These are phyloP conservation scores for Graphiopsis chlorocephala DNA, from an alignment of 2,329 filamentous ascomycete genomes.

Conservation along the genomic window DNA sequence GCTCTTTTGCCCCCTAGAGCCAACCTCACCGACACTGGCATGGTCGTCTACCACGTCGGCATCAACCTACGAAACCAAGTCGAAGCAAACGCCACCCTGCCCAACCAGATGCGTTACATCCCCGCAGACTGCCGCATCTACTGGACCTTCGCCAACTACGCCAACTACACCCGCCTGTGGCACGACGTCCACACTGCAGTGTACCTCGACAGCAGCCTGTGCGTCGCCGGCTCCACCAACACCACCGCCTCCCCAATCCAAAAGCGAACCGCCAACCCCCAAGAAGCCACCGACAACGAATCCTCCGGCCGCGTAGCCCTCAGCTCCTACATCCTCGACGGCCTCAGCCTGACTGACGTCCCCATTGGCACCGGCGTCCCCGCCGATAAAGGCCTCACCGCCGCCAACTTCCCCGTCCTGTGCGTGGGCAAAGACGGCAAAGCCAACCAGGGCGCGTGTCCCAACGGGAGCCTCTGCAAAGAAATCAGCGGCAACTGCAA, in stretches of 20 bases:
- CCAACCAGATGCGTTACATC: constrained; percentile 36
- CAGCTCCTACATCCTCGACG: background rate
- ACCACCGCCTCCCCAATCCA: background rate
- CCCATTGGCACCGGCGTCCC: background rate
- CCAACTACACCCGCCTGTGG: constrained; percentile 40
- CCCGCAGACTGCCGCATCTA: constrained; percentile 37
- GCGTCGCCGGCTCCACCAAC: constrained; percentile 31
- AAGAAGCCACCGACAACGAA: background rate
- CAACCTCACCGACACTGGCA: constrained; percentile 24
- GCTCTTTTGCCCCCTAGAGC: background rate
- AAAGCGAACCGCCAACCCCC: background rate
- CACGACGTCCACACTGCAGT: constrained; percentile 34
- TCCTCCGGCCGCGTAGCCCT: background rate
- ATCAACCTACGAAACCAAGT: constrained; percentile 41
- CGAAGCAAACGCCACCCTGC: constrained; percentile 30
- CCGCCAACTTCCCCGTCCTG: background rate
- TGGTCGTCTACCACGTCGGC: constrained; percentile 28
- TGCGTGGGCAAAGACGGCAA: background rate
- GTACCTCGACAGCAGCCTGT: constrained; percentile 32
- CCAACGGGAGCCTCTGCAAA: background rate
- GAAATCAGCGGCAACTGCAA: background rate
- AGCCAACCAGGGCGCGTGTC: background rate
- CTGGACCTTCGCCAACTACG: constrained; percentile 36
- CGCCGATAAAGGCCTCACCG: background rate
- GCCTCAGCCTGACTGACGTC: background rate